Base-by-base conservation (phyloP, 2,329 filamentous ascomycete species). In the Dissoconium aciculare region DNA sequence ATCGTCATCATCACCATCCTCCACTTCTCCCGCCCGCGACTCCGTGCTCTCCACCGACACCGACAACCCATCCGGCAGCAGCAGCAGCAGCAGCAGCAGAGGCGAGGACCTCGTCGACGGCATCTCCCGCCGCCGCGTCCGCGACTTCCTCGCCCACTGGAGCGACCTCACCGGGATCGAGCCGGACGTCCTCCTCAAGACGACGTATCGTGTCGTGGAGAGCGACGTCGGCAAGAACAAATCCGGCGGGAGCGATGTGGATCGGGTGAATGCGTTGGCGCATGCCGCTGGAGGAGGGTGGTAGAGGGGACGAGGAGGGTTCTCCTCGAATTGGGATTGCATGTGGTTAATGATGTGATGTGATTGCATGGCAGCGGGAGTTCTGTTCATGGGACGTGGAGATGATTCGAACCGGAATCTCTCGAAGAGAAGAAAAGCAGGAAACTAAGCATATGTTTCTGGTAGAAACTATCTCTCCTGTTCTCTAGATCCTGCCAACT, bases 221-320 rank as follows among this genome's bases (percentile, higher is more conserved):
- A 94, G 87, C 59, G 83, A 95, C 53, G 83, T 98, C 26, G 89
- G 89, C 30, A 92, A 89, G 60, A 66, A 70, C 40, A 63, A 65
- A 41, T 68, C 53, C 49, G 66, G 70, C 38, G 62, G 64, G 42
- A 67, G 52, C 51, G 78, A 84, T 51, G 77, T 80, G 26, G 79
- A 91, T 50, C 71, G 76, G 36, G 85, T 93, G 24, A 78, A 84
- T 35, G 83, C 89, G 50, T 65, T 98, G 49, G 87, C 87, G 27
- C 77, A 83, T 33, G 89, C 84, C 56, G 80, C 85, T 45, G 89
- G 85, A 31, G 89, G 89, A 31, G 89, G 89, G 14, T 98, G 89
- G 89, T 95, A 42, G 31, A 8, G 8, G 19, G n/a, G 19, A 23
- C n/a, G n/a, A n/a, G n/a, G n/a, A n/a, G n/a, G n/a, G n/a, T n/a